These are phyloP conservation scores for Nidularia pulvinata DNA, from an alignment of 768 basidiomycete species.

Conservation along the genomic window DNA sequence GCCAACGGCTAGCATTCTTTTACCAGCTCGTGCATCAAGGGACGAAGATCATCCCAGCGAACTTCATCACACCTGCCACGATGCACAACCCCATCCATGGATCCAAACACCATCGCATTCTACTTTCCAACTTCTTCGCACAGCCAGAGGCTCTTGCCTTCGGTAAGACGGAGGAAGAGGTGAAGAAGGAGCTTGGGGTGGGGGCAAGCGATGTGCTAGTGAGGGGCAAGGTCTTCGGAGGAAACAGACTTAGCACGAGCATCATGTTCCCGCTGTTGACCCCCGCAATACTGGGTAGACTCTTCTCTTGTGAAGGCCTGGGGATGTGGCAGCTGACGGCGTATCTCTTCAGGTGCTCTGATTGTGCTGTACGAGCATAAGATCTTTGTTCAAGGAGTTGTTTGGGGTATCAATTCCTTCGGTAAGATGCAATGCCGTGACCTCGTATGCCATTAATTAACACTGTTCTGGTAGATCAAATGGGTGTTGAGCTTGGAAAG, in stretches of 20 bases:
- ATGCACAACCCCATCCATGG: slow-evolving; percentile 86
- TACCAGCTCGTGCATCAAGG: slow-evolving; percentile 98
- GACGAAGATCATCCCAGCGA: slow-evolving; percentile 88
- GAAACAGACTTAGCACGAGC: slow-evolving; percentile 95
- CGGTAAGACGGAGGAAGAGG: slow-evolving; percentile 93
- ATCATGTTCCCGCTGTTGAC: slow-evolving; percentile 95
- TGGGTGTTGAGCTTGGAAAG: slow-evolving; percentile 99
- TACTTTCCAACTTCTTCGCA: slow-evolving; percentile 97
- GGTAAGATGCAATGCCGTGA: slow-evolving; percentile 17
- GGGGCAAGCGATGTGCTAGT: slow-evolving; percentile 82
- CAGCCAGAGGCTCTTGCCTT: slow-evolving; percentile 98
- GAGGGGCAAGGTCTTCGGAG: slow-evolving; percentile 98
- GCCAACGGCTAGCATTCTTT: slow-evolving; percentile 99
- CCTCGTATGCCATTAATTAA: too few species aligned
- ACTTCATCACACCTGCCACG: slow-evolving; percentile 90
- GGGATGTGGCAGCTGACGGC: too few species aligned
- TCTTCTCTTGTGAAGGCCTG: too few species aligned
- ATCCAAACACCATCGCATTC: slow-evolving; percentile 96
- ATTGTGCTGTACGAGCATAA: slow-evolving; percentile 98
- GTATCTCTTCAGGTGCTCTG: slow-evolving; percentile 39
- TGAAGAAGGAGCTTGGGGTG: slow-evolving; percentile 63
- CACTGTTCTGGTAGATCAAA: slow-evolving; percentile 56
- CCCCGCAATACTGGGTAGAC: slow-evolving; percentile 77
- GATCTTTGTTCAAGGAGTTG: slow-evolving; percentile 95
- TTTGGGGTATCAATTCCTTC: slow-evolving; percentile 99